Percentiles rank a stretch among this genome's conserved stretches.
phyloP scores from a whole-genome alignment of 176 grass and related monocot species.

The Musa acuminata region DNA sequence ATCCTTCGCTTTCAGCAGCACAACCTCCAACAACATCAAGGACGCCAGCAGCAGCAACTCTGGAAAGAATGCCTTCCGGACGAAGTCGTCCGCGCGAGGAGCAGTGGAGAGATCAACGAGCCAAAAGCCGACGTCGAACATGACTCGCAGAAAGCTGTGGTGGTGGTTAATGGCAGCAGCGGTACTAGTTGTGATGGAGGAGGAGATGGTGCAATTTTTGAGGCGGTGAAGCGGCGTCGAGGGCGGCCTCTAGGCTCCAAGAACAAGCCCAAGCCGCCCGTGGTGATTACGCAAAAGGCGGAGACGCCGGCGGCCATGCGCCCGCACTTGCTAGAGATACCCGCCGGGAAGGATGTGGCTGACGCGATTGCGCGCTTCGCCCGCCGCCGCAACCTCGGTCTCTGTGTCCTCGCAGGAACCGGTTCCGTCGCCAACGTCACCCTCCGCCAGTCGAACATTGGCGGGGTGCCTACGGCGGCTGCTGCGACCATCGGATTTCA shows the following conservation, averaged over 20 bases:
- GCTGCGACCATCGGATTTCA: constrained; percentile 41
- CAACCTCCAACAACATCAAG: not conserved
- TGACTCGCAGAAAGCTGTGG: constrained; percentile 9
- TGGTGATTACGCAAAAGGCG: constrained; percentile 69
- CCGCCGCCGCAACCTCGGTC: constrained; percentile 42
- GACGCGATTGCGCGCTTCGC: constrained; percentile 55
- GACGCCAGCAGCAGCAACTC: constrained; percentile 28
- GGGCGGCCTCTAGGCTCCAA: constrained; percentile 80
- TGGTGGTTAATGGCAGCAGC: constrained; percentile 1
- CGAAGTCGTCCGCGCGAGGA: constrained; percentile 43
- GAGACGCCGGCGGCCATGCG: constrained; percentile 66
- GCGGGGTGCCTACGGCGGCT: not conserved
- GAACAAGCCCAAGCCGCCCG: constrained; percentile 81
- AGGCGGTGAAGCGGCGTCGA: constrained; percentile 49
- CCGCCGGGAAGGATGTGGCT: constrained; percentile 51
- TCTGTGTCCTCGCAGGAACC: constrained; percentile 71
- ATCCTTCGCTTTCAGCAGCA: not conserved
- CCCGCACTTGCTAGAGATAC: constrained; percentile 82
- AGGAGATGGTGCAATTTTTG: constrained; percentile 53
- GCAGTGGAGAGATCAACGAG: constrained; percentile 43
- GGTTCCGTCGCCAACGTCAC: constrained; percentile 67
- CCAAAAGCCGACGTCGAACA: constrained; percentile 1
- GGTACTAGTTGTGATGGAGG: not conserved
- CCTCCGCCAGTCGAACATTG: constrained; percentile 40
- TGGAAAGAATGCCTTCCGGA: constrained; percentile 64